These are phyloP conservation scores for Xylaria telfairii DNA, from an alignment of 495 filamentous ascomycete genomes.

Conservation along the genomic window DNA sequence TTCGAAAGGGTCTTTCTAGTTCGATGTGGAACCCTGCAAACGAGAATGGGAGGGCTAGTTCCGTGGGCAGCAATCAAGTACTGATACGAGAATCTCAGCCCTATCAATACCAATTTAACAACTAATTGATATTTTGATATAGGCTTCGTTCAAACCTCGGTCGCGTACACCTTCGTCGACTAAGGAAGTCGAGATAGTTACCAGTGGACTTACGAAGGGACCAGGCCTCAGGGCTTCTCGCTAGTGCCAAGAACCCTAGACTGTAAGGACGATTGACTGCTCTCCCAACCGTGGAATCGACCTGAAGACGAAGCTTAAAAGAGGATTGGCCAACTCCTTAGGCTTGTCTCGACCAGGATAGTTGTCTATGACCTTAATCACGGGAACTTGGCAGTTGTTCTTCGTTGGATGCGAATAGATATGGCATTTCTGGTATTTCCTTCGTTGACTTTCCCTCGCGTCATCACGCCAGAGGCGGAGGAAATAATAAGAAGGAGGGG, in stretches of 20 bases:
- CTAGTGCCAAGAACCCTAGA: constrained; percentile 14
- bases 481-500: no score
- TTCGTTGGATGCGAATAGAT: background rate
- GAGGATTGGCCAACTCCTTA: background rate
- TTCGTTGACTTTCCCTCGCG: background rate
- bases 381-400: background rate
- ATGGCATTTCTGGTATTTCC: background rate
- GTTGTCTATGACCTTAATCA: background rate
- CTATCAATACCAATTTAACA: background rate
- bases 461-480: background rate
- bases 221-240: constrained; percentile 31
- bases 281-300: background rate
- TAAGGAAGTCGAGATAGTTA: constrained; percentile 16
- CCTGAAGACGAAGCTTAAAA: background rate
- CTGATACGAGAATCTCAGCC: background rate
- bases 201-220: constrained; percentile 26
- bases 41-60: background rate
- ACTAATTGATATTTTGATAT: background rate
- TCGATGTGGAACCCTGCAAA: constrained; percentile 25
- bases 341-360: background rate
- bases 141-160: background rate
- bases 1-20: constrained; percentile 3
- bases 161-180: background rate
- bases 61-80: background rate
- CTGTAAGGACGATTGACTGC: background rate